Evolutionary conservation across 345 rosid genomes (phyloP).

Genomic region (Citrus medica): DNA sequence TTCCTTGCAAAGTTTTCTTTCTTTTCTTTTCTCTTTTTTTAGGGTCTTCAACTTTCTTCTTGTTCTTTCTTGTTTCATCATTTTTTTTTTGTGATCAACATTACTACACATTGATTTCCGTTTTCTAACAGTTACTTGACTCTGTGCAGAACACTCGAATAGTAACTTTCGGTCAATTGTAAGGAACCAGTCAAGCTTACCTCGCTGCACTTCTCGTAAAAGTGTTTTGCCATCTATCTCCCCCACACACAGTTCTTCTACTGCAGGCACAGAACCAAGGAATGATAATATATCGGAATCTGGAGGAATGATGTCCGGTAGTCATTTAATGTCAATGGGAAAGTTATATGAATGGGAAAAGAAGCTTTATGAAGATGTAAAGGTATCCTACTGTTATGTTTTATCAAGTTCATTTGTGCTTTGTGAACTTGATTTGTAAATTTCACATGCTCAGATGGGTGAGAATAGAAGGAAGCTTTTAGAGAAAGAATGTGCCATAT

Average conservation of each 20-base stretch:
- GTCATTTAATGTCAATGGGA: conserved; percentile 34
- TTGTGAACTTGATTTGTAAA: neutral
- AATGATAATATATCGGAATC: conserved; percentile 19
- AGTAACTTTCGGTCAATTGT: conserved; percentile 31
- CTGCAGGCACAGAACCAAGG: conserved; percentile 27
- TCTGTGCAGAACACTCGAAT: conserved; percentile 35
- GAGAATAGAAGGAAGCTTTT: conserved; percentile 32
- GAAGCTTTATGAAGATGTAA: conserved; percentile 44
- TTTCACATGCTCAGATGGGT: conserved; percentile 24
- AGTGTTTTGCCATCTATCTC: conserved; percentile 30
- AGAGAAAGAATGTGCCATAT: conserved; percentile 24
- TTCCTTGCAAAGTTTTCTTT: neutral
- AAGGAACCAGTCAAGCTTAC: conserved; percentile 24
- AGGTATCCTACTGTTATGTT: conserved; percentile 13
- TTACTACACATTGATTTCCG: no score
- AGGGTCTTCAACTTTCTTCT: neutral
- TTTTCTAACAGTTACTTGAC: neutral
- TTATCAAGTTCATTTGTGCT: neutral
- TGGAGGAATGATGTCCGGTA: conserved; percentile 36
- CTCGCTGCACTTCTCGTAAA: conserved; percentile 30
- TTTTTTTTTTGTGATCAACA: neutral
- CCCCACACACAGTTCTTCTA: conserved; percentile 24
- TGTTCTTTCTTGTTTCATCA: neutral
- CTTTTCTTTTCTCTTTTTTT: no score
- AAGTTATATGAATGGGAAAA: conserved; percentile 48